phyloP scores from a whole-genome alignment of 78 protist genomes.

The Dictyostelium firmibasis region DNA sequence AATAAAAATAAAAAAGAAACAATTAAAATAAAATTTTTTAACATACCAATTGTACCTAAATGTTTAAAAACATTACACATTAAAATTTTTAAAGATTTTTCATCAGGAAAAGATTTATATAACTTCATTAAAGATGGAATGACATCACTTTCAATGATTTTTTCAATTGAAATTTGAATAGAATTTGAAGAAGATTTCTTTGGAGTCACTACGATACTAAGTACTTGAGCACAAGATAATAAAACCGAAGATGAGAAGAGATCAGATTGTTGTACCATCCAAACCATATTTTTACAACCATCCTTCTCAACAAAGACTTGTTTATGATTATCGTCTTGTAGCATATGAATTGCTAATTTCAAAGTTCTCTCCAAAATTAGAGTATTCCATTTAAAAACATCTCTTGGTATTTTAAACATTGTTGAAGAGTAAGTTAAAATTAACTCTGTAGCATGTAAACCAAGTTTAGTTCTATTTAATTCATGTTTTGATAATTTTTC shows the following conservation, averaged over 20 bases:
- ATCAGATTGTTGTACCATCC: slow-evolving; percentile 46
- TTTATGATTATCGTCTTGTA: slow-evolving; percentile 31
- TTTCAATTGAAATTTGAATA: slow-evolving; percentile 31
- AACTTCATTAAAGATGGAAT: slow-evolving; percentile 63
- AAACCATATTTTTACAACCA: slow-evolving; percentile 41
- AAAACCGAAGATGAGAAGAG: slow-evolving; percentile 5
- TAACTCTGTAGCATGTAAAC: not conserved
- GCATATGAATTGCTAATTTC: slow-evolving; percentile 26
- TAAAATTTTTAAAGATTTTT: slow-evolving; percentile 36
- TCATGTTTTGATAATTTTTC: slow-evolving; percentile 61
- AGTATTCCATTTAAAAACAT: slow-evolving; percentile 62
- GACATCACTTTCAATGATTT: slow-evolving; percentile 46
- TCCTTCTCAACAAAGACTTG: slow-evolving; percentile 61
- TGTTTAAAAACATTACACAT: slow-evolving; percentile 59
- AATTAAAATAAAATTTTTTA: not conserved
- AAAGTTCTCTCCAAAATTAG: slow-evolving; percentile 20
- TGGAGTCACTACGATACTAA: slow-evolving; percentile 49
- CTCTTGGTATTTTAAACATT: slow-evolving; percentile 21
- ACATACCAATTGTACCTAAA: slow-evolving; percentile 21
- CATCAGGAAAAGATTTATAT: slow-evolving; percentile 47
- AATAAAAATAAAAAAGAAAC: not conserved
- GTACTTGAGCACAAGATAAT: slow-evolving; percentile 66
- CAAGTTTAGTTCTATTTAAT: slow-evolving; percentile 29
- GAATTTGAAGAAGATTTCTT: not conserved
- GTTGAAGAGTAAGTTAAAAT: not conserved